These are phyloP conservation scores for Aspergillus taichungensis DNA, from an alignment of 495 filamentous ascomycete species.

Conservation along the genomic window DNA sequence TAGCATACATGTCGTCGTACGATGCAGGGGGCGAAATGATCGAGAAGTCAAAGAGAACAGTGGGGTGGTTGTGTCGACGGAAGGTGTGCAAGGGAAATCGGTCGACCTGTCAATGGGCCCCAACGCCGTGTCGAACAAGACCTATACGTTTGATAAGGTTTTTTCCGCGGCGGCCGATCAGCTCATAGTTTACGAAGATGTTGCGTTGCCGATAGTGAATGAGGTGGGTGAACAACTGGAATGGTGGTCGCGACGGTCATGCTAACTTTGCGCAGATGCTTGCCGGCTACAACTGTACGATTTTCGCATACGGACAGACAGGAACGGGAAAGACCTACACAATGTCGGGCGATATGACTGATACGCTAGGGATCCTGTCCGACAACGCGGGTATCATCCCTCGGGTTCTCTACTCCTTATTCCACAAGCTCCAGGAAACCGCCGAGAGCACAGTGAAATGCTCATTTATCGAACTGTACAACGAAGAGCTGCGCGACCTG, in stretches of 20 bases:
- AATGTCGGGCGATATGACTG: constrained; percentile 95
- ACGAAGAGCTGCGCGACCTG: constrained; percentile 89
- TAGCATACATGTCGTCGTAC: constrained; percentile 94
- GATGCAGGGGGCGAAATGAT: constrained; percentile 87
- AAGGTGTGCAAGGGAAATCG: constrained; percentile 72
- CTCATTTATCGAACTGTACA: constrained; percentile 97
- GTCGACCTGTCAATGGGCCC: constrained; percentile 90
- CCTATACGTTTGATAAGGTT: constrained; percentile 93
- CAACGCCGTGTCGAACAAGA: constrained; percentile 86
- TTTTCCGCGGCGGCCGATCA: constrained; percentile 96
- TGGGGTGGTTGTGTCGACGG: constrained; percentile 78
- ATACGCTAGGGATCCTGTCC: constrained; percentile 73
- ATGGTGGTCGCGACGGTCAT: neutral
- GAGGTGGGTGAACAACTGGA: constrained; percentile 50
- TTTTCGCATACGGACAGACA: constrained; percentile 97
- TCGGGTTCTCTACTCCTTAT: constrained; percentile 75
- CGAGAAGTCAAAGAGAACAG: constrained; percentile 90
- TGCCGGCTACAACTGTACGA: constrained; percentile 94
- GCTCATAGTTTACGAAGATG: constrained; percentile 84
- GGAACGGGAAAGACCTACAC: constrained; percentile 98
- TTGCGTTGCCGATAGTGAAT: constrained; percentile 81
- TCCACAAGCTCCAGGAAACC: constrained; percentile 72
- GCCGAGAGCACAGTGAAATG: constrained; percentile 84
- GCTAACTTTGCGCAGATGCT: constrained; percentile 59
- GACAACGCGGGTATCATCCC: constrained; percentile 94